Percentiles rank a stretch among this genome's conserved stretches.
These are phyloP conservation scores for Aureobasidium pullulans DNA, from an alignment of 2,329 filamentous ascomycete species.

Conservation along the genomic window DNA sequence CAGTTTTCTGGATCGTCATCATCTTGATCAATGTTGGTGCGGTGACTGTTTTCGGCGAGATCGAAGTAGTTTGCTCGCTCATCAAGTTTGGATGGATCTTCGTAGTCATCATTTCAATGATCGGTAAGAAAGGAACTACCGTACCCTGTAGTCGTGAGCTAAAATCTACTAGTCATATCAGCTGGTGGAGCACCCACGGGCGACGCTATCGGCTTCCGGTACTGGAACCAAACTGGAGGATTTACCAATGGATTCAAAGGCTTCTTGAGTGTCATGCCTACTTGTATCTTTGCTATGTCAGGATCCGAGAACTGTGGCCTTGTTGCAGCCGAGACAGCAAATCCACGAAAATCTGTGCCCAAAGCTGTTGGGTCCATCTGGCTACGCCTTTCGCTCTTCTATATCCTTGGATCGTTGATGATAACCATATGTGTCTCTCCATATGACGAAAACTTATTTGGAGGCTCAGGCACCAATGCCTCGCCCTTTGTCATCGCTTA, in stretches of 20 bases:
- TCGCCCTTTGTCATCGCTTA: constrained; percentile 56
- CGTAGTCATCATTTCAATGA: constrained; percentile 44
- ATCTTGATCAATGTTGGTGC: constrained; percentile 60
- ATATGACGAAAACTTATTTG: constrained; percentile 25
- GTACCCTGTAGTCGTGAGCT: no score
- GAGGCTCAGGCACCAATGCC: constrained; percentile 24
- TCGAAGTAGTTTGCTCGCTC: constrained; percentile 65
- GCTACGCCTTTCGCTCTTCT: constrained; percentile 13
- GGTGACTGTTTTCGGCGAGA: constrained; percentile 65
- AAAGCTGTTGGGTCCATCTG: constrained; percentile 12
- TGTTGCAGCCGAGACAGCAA: constrained; percentile 45
- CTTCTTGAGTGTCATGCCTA: constrained; percentile 57
- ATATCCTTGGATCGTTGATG: not conserved
- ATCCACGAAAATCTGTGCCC: constrained; percentile 34
- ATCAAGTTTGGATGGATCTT: constrained; percentile 58
- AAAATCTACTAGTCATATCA: constrained; percentile 33
- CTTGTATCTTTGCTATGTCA: constrained; percentile 55
- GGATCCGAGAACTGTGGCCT: constrained; percentile 58
- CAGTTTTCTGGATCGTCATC: constrained; percentile 52
- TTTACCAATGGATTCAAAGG: constrained; percentile 50
- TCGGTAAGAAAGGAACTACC: no score
- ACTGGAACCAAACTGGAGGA: constrained; percentile 31
- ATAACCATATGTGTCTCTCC: not conserved
- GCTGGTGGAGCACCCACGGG: constrained; percentile 42
- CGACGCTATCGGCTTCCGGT: constrained; percentile 54